Evolutionary conservation across 257 asterid genomes (phyloP), one percentile per base, ranked within the genome.

Genomic region (Solanum megistacrolobum): DNA sequence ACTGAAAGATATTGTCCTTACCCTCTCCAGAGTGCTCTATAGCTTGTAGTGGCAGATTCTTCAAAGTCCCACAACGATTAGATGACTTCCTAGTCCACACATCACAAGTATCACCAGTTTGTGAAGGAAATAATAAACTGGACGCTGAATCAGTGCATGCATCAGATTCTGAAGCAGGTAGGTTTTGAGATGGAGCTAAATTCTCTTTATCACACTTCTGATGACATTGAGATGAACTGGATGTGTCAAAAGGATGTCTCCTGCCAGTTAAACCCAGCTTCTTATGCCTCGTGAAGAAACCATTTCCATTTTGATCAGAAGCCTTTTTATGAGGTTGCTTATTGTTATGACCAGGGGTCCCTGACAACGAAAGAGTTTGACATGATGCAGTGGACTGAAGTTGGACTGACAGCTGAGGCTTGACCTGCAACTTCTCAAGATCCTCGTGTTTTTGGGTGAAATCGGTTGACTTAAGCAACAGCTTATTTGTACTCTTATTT

Each of bases 181-280:
- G 41, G 35, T 87, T 14, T 38, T 55, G 88, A 32, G n/a, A 69
- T 79, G 93, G 93, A 68, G 87, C 79, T 79, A 82, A 52, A 71
- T 95, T 93, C 91, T 93, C 98, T 83, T 92, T 92, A 66, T 91
- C 90, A 85, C 89, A 90, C 65, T 68, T 83, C 83, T 71, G 79
- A 39, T 34, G 89, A 76, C 83, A 23, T 46, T 87, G 91, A 87
- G 90, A 82, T 31, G 87, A 46, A 43, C 83, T 72, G 31, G 78
- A 60, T 87, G 87, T 72, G 60, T 90, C 87, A 27, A 79, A 38
- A 58, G 91, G 36, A 52, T 88, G 88, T 85, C 36, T 88, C 83
- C 88, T 83, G 27, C 93, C 93, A 58, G 90, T 88, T 88, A 86
- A 83, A 86, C 92, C 92, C 76, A 82, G 91, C 86, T 89, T 93